Evolutionary conservation across 306 rosid genomes (phyloP), one percentile per base, ranked within the genome.

Genomic region (Fagus sylvatica): DNA sequence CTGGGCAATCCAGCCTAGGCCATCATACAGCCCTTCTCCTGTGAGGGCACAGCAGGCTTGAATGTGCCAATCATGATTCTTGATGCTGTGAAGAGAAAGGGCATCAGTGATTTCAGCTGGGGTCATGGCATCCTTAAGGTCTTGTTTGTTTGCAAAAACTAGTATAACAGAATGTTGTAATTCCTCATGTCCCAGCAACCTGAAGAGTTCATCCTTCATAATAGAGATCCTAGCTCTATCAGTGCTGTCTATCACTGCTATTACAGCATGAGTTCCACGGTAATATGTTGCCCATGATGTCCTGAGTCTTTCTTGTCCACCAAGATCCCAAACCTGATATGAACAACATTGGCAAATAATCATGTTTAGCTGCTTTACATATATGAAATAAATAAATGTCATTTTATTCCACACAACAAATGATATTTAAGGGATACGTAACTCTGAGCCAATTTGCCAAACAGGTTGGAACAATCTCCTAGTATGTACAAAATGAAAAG

Each of bases 261-360:
- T 93, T 55, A 96, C 88, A 60, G 98, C 98, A 79, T 96, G 87
- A 17, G 99, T 93, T 84, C 99, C 98, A 11, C 98, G 89, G 79
- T 96, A 96, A 77, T 93, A 96, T 65, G 99, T 96, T 42, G 99
- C 98, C 99, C 99, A 93, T 39, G 99, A 96, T 61, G 98, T 93
- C 76, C 99, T 88, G 33, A 93, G 93, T 78, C 97, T 93, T 53
- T 96, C 99, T 86, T 96, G 99, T 57, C 98, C 98, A 0, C 99
- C 99, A 12, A 96, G 97, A 91, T 96, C 98, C 98, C 99, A 96
- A 2, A 96, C 99, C 99, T 93, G 87, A 66, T 68, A 80, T 28
- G 7, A 74, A 85, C 55, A 69, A 62, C 32, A 73, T 16, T 64
- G 53, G 62, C 74, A 59, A 32, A 48, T 28, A 60, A 48, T 28